Evolutionary conservation across 306 rosid genomes (phyloP).

Genomic region (Trifolium dubium): DNA sequence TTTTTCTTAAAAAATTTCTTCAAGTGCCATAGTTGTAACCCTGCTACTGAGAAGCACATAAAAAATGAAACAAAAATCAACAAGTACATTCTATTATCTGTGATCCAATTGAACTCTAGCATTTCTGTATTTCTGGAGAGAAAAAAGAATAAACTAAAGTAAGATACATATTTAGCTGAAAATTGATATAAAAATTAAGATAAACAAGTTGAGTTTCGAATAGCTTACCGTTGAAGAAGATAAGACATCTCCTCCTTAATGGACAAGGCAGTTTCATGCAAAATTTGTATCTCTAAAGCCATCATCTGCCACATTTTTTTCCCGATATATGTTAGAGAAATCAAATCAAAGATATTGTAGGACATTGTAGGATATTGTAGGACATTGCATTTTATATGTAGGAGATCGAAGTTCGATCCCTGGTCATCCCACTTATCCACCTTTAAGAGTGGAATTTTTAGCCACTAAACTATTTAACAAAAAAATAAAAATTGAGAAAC

Average conservation of each 20-base stretch:
- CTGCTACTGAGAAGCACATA: conserved; percentile 69
- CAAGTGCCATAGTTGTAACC: conserved; percentile 72
- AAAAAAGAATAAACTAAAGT: background rate
- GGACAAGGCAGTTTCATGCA: conserved; percentile 52
- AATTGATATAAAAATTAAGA: background rate
- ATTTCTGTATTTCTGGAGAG: conserved; percentile 59
- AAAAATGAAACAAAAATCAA: conserved; percentile 62
- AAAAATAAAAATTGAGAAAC: background rate
- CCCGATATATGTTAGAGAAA: background rate
- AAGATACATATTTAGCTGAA: background rate
- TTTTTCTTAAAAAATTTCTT: conserved; percentile 73
- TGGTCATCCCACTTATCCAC: no score
- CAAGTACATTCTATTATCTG: conserved; percentile 38
- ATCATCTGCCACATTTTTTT: conserved; percentile 42
- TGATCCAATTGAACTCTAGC: conserved; percentile 56
- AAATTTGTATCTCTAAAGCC: conserved; percentile 58
- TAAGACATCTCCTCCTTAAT: conserved; percentile 70
- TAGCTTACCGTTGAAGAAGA: conserved; percentile 62
- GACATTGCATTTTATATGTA: no score
- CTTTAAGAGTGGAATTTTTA: no score
- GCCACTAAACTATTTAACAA: no score
- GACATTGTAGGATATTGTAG: no score
- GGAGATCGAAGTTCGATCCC: no score
- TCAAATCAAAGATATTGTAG: no score
- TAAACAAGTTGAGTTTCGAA: background rate